Percentiles rank a stretch among this genome's conserved stretches.
phyloP scores from a whole-genome alignment of 2,329 filamentous ascomycete species.

The Clonostachys chloroleuca region DNA sequence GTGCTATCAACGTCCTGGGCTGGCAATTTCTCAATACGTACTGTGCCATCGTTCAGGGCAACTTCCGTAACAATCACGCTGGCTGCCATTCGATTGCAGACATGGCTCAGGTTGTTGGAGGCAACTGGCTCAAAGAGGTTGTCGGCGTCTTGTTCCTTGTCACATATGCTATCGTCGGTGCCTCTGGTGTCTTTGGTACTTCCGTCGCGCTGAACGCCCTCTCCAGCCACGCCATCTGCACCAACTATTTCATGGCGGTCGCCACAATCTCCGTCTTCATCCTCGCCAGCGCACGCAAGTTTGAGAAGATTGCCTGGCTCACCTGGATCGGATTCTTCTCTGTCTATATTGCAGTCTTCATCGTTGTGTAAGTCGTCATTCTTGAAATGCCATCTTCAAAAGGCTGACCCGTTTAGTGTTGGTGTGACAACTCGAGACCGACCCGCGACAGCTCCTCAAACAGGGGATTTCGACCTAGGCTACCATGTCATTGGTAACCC shows the following conservation, averaged over 20 bases:
- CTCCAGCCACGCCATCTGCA: slow-evolving; percentile 51
- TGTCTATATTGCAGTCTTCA: slow-evolving; percentile 53
- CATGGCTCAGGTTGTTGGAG: slow-evolving; percentile 51
- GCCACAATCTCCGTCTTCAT: slow-evolving; percentile 42
- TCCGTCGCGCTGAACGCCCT: slow-evolving; percentile 56
- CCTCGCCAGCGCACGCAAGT: slow-evolving; percentile 49
- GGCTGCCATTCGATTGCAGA: slow-evolving; percentile 38
- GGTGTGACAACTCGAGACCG: slow-evolving; percentile 52
- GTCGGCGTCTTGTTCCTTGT: slow-evolving; percentile 2
- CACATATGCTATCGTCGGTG: slow-evolving; percentile 44
- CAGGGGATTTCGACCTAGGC: slow-evolving; percentile 54
- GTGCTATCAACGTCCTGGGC: slow-evolving; percentile 33
- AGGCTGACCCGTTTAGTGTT: slow-evolving; percentile 22
- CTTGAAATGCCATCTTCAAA: neutral
- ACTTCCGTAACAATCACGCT: slow-evolving; percentile 29
- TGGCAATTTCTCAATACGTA: slow-evolving; percentile 35
- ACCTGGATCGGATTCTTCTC: slow-evolving; percentile 57
- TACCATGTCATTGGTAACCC: slow-evolving; percentile 52
- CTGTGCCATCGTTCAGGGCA: slow-evolving; percentile 29
- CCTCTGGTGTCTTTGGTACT: slow-evolving; percentile 52
- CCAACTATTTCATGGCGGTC: slow-evolving; percentile 50
- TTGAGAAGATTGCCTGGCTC: slow-evolving; percentile 57
- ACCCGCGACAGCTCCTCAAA: slow-evolving; percentile 55
- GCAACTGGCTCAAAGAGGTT: slow-evolving; percentile 11
- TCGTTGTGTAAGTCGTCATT: slow-evolving; percentile 35